Base-by-base conservation (phyloP, 306 rosid species). In the Vigna mungo region DNA sequence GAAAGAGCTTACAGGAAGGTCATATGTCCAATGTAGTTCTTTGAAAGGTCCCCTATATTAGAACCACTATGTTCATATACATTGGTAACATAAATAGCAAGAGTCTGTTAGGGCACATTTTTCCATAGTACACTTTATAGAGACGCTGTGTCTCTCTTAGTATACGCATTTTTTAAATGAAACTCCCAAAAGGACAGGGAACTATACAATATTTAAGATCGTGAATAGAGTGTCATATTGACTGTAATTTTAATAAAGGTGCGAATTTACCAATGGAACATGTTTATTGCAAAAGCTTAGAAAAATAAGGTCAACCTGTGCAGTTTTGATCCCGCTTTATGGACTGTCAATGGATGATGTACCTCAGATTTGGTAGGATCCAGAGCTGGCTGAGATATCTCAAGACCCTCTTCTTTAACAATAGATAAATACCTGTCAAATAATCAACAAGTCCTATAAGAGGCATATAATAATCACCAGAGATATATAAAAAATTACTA, bases 311-410 rank as follows among this genome's bases (percentile, higher is more conserved):
- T 34, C 68, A 85, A 94, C 98, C 98, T 90, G 90, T 94, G 98
- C 54, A 89, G 95, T 88, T 71, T 94, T 16, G 91, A 86, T 74
- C 89, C 78, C 43, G 77, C 80, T 78, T 9, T 80, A n/a, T 87
- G 96, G 63, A 84, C 90, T 23, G 98, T 92, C 61, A 94, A 85
- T 34, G 90, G 86, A 82, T 94, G 97, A 87, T 94, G 94, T 55
- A 94, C 88, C 62, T 86, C 93, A 43, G 98, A 94, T 86, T 94
- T 90, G 46, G 17, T 74, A 46, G 90, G 93, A 87, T 92, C 98
- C 66, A 94, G 91, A 32, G 92, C 98, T 39, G 98, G 98, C 89
- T 94, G 98, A 71, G 98, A 94, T 89, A 94, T 92, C 87, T 92
- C 95, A 18, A 94, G 93, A 72, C 90, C 96, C 85, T 92, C 98